These are phyloP conservation scores for Adansonia digitata DNA, from an alignment of 345 rosid species.

Conservation along the genomic window DNA sequence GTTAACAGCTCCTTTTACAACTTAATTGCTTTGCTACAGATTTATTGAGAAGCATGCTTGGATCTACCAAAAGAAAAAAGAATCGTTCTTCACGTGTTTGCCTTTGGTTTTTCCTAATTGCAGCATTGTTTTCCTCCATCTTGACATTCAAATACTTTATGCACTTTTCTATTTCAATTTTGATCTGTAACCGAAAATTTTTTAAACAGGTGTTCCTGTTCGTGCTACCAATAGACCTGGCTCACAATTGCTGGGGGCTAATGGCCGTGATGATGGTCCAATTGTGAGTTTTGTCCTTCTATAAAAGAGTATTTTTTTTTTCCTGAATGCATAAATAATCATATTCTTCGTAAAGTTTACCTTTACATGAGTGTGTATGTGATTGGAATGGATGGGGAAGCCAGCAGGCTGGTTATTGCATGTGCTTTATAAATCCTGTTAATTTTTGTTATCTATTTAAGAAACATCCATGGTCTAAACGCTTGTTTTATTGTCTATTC, in stretches of 20 bases:
- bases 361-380: neutral
- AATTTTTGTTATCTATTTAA: neutral
- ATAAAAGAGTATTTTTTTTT: neutral
- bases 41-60: neutral
- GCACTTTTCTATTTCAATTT: neutral
- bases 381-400: neutral
- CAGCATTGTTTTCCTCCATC: neutral
- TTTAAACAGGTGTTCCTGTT: conserved; percentile 46
- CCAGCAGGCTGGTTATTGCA: neutral
- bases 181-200: neutral
- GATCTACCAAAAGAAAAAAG: too few relatives aligned
- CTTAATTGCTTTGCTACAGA: neutral
- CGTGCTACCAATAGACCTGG: conserved; percentile 90
- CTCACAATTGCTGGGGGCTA: conserved; percentile 78
- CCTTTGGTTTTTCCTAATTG: neutral
- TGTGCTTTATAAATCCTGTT: neutral
- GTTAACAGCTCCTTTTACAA: neutral
- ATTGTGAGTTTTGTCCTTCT: conserved; percentile 20
- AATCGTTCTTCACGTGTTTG: too few relatives aligned
- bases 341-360: neutral
- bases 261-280: conserved; percentile 99
- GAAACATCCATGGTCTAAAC: neutral
- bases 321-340: neutral
- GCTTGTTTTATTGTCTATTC: neutral
- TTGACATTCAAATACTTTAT: neutral